Conservation (phyloP, 345 rosid species). For the Ricinus communis region DNA sequence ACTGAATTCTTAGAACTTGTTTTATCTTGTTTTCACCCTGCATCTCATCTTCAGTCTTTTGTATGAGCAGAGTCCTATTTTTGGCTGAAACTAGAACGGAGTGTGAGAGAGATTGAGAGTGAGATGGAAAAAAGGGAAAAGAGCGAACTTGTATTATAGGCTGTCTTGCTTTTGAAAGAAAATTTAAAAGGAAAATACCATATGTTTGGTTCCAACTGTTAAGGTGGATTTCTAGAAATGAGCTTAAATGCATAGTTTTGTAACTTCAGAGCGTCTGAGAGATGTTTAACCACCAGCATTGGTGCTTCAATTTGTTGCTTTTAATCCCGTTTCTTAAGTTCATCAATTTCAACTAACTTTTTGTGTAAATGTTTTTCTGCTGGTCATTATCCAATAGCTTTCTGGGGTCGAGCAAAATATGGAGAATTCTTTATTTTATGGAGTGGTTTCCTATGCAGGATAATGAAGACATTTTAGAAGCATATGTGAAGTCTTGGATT, state of each 20-base stretch:
- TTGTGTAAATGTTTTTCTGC: background rate
- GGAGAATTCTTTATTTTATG: background rate
- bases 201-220: background rate
- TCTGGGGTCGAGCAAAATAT: background rate
- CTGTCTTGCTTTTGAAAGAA: background rate
- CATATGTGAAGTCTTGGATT: constrained; percentile 74
- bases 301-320: background rate
- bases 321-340: too few relatives aligned
- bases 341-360: too few relatives aligned
- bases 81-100: background rate
- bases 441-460: constrained; percentile 44
- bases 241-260: background rate
- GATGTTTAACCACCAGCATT: background rate
- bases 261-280: background rate
- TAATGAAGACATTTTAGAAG: constrained; percentile 66
- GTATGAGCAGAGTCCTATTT: background rate
- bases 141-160: background rate
- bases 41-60: background rate
- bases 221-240: background rate
- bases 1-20: background rate
- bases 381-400: background rate
- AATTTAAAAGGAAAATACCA: background rate
- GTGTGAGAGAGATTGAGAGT: background rate
- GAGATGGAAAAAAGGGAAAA: background rate
- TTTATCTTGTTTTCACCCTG: background rate